Evolutionary conservation across 2,329 filamentous ascomycete species (phyloP).

Genomic region (Periconia macrospinosa): DNA sequence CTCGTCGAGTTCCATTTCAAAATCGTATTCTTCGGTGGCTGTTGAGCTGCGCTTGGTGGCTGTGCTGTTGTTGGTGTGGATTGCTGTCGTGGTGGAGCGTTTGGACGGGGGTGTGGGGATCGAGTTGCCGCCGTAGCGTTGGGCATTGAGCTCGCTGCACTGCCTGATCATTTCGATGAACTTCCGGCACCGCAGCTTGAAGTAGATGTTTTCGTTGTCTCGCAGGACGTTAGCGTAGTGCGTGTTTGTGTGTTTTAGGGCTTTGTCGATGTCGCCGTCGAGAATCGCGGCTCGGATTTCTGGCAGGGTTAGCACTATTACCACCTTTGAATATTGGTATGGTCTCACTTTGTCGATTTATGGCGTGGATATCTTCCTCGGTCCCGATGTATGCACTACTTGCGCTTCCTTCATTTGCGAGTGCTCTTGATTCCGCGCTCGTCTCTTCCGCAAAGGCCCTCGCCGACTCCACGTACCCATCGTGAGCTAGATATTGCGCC

Average conservation of each 20-base stretch:
- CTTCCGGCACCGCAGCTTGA: conserved; percentile 83
- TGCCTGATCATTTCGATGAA: conserved; percentile 81
- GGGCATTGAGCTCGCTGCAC: conserved; percentile 47
- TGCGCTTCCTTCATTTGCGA: conserved; percentile 59
- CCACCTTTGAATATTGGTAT: background rate
- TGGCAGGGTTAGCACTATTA: conserved; percentile 43
- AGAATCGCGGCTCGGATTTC: conserved; percentile 85
- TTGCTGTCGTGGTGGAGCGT: conserved; percentile 27
- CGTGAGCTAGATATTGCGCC: conserved; percentile 87
- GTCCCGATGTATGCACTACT: conserved; percentile 63
- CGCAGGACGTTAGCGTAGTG: conserved; percentile 81
- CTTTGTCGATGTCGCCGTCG: conserved; percentile 88
- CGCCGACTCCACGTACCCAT: conserved; percentile 93
- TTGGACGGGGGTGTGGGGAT: conserved; percentile 31
- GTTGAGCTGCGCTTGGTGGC: conserved; percentile 40
- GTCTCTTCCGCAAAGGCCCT: conserved; percentile 85
- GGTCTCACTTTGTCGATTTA: conserved; percentile 76
- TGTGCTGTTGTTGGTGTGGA: conserved; percentile 31
- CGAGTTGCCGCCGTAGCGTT: conserved; percentile 16
- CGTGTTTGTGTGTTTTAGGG: conserved; percentile 76
- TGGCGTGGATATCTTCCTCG: conserved; percentile 81
- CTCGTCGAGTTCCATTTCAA: conserved; percentile 60
- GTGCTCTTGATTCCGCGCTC: conserved; percentile 68
- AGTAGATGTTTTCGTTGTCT: conserved; percentile 81
- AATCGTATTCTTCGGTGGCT: conserved; percentile 54